Conservation (phyloP, 805 yeast genomes). For the Zygosaccharomyces bailii region DNA sequence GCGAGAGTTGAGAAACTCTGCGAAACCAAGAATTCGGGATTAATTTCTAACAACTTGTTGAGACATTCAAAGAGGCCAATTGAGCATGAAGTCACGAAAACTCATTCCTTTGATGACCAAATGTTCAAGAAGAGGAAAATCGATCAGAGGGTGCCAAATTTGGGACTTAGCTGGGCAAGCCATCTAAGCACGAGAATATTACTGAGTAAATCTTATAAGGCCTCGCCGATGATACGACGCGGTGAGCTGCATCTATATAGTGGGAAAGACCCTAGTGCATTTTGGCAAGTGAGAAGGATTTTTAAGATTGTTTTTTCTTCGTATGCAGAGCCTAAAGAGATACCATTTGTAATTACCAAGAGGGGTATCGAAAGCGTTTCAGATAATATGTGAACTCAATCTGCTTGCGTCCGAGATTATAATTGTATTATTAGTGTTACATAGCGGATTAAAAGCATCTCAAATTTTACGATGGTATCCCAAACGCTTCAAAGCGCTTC, state of each 20-base stretch:
- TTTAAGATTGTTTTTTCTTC: slow-evolving; percentile 44
- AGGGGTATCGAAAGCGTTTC: slow-evolving; percentile 26
- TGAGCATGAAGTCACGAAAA: not conserved
- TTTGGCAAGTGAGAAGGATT: slow-evolving; percentile 37
- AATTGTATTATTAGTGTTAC: not conserved
- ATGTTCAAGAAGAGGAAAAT: slow-evolving; percentile 30
- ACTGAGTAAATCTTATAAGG: slow-evolving; percentile 42
- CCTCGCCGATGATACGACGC: slow-evolving; percentile 32
- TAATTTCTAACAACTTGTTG: not conserved
- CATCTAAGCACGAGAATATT: slow-evolving; percentile 49
- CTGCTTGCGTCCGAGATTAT: not conserved
- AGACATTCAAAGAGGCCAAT: slow-evolving; percentile 1
- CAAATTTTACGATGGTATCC: not conserved
- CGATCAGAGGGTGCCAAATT: slow-evolving; percentile 45
- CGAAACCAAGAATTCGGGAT: not conserved
- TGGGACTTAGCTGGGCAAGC: slow-evolving; percentile 56
- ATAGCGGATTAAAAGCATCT: not conserved
- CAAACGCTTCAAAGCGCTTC: not conserved
- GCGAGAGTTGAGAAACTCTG: slow-evolving; percentile 1
- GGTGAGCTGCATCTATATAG: slow-evolving; percentile 34
- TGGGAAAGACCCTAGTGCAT: slow-evolving; percentile 32
- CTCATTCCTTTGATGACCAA: not conserved
- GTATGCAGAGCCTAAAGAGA: slow-evolving; percentile 25
- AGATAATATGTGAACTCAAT: not conserved
- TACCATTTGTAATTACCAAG: slow-evolving; percentile 25